A percentile compares a stretch with the other conserved stretches of the same genome.
Conservation (phyloP, 805 yeast genomes). For the Wickerhamiella kazuoi region DNA sequence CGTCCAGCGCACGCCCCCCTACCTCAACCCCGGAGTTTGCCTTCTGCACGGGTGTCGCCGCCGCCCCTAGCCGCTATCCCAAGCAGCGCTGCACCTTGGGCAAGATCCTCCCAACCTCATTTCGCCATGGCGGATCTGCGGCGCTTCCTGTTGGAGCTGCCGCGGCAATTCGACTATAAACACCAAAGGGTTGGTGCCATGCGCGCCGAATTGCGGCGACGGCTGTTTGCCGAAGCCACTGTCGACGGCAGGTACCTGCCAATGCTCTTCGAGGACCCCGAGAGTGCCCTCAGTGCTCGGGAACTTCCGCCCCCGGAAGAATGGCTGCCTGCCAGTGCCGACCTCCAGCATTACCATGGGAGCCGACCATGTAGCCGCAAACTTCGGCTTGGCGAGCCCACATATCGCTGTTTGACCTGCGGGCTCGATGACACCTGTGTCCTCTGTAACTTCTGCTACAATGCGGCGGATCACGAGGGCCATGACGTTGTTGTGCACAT, state of each 20-base stretch:
- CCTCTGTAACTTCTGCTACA: constrained; percentile 59
- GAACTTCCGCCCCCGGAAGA: constrained; percentile 5
- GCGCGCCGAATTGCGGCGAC: constrained; percentile 21
- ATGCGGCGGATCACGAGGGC: constrained; percentile 47
- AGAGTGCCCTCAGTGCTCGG: background rate
- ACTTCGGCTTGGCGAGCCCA: constrained; percentile 63
- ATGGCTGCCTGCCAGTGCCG: constrained; percentile 12
- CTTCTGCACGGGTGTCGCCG: no score
- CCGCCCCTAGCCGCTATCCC: no score
- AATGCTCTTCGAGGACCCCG: constrained; percentile 1
- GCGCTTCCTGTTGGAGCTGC: constrained; percentile 17
- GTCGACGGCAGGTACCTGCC: constrained; percentile 24
- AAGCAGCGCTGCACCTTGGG: no score
- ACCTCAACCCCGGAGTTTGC: no score
- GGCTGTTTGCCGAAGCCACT: constrained; percentile 29
- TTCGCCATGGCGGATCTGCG: constrained; percentile 6
- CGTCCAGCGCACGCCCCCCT: no score
- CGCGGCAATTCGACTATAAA: constrained; percentile 15
- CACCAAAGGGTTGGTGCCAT: constrained; percentile 14
- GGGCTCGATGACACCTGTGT: constrained; percentile 75
- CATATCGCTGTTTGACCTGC: constrained; percentile 57
- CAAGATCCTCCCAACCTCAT: no score
- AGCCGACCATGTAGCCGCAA: constrained; percentile 58
- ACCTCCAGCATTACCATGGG: constrained; percentile 28
- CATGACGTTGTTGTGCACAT: constrained; percentile 54